phyloP scores from a whole-genome alignment of 2,329 filamentous ascomycete genomes.

The Phaeosphaeriaceae sp. region DNA sequence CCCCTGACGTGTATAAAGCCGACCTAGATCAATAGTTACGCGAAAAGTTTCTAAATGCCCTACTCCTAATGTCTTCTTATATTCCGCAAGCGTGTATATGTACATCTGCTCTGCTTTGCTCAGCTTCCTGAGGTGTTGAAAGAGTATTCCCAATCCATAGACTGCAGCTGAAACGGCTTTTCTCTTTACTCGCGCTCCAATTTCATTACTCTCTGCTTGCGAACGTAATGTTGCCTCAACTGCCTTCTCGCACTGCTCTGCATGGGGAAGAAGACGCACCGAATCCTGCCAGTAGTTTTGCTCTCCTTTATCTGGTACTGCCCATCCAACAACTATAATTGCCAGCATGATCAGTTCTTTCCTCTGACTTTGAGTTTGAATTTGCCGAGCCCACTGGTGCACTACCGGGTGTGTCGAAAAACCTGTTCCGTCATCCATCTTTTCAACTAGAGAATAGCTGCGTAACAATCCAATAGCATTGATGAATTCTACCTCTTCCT shows the following conservation, averaged over 20 bases:
- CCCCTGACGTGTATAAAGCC: too few species aligned
- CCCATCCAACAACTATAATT: slow-evolving; percentile 16
- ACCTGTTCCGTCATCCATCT: slow-evolving; percentile 11
- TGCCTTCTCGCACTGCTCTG: slow-evolving; percentile 5
- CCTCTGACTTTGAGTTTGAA: slow-evolving; percentile 16
- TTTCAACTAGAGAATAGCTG: slow-evolving; percentile 33
- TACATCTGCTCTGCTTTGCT: too few species aligned
- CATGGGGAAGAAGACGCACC: slow-evolving; percentile 23
- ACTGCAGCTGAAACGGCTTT: too few species aligned
- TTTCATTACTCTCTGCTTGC: too few species aligned
- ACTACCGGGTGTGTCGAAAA: slow-evolving; percentile 28
- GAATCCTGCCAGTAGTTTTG: slow-evolving; percentile 16
- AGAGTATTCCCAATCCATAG: too few species aligned
- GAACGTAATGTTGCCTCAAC: too few species aligned
- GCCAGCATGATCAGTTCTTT: slow-evolving; percentile 14
- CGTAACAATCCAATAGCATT: slow-evolving; percentile 23
- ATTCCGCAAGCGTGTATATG: too few species aligned
- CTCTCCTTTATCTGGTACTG: slow-evolving; percentile 16
- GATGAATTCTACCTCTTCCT: slow-evolving; percentile 21
- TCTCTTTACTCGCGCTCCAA: too few species aligned
- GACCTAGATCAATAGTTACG: too few species aligned
- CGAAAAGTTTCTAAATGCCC: too few species aligned
- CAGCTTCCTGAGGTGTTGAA: too few species aligned
- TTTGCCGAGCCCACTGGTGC: slow-evolving; percentile 22
- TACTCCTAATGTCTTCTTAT: too few species aligned